A percentile compares a stretch with the other conserved stretches of the same genome.
Evolutionary conservation across 495 filamentous ascomycete species (phyloP).

Genomic region (Neurospora africana): DNA sequence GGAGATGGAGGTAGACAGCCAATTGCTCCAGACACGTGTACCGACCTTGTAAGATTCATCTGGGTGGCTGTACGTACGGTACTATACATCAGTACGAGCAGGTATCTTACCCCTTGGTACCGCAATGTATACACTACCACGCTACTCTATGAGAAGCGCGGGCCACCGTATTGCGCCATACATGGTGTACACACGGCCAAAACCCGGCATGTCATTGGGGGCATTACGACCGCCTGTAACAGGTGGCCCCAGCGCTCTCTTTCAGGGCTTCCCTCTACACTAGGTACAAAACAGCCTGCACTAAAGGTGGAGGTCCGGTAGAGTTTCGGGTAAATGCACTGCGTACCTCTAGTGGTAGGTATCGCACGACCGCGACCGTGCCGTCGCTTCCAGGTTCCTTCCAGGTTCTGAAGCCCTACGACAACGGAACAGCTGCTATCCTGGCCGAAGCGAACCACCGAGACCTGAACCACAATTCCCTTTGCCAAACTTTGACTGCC

Average conservation of each 20-base stretch:
- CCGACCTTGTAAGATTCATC: background rate
- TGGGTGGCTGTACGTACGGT: background rate
- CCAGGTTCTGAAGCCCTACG: background rate
- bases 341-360: too few relatives aligned
- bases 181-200: background rate
- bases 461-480: background rate
- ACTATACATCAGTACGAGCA: background rate
- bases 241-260: background rate
- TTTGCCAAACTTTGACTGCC: background rate
- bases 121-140: background rate
- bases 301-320: too few relatives aligned
- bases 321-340: background rate
- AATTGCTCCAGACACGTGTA: slow-evolving; percentile 1
- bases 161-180: background rate
- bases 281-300: too few relatives aligned
- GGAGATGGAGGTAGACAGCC: background rate
- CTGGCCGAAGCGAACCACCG: background rate
- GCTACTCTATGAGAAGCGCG: background rate
- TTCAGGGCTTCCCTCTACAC: background rate
- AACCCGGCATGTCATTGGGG: background rate
- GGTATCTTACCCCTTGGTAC: background rate
- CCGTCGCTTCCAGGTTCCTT: background rate
- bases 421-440: background rate
- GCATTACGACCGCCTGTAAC: background rate
- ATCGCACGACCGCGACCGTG: background rate